These are phyloP conservation scores for Hypoxylon sp. DNA, from an alignment of 2,329 filamentous ascomycete species.

Conservation along the genomic window DNA sequence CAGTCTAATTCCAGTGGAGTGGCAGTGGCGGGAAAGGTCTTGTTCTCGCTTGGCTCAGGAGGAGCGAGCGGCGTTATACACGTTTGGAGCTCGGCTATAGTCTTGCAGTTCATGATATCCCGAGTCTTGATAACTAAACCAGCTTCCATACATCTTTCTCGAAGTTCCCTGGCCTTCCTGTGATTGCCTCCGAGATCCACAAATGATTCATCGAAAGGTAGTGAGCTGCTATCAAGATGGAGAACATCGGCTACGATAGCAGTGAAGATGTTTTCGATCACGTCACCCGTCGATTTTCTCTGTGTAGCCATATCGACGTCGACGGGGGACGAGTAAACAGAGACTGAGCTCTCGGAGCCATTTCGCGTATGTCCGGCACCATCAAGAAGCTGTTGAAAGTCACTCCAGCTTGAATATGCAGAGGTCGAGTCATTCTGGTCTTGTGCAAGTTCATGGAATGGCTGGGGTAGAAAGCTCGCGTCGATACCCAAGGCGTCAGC, in stretches of 20 bases:
- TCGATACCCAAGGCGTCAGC: slow-evolving; percentile 52
- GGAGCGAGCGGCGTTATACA: slow-evolving; percentile 55
- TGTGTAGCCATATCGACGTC: slow-evolving; percentile 34
- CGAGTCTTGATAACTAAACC: slow-evolving; percentile 56
- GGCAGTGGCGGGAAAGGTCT: slow-evolving; percentile 35
- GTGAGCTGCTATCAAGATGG: slow-evolving; percentile 51
- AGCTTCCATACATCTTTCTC: slow-evolving; percentile 55
- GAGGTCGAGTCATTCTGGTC: slow-evolving; percentile 28
- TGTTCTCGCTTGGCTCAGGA: slow-evolving; percentile 26
- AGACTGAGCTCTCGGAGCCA: slow-evolving; percentile 35
- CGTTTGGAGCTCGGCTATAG: slow-evolving; percentile 62
- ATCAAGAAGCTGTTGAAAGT: slow-evolving; percentile 11
- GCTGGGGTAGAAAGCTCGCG: slow-evolving; percentile 49
- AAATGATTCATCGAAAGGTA: slow-evolving; percentile 61
- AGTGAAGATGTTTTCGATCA: slow-evolving; percentile 54
- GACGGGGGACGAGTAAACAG: slow-evolving; percentile 46
- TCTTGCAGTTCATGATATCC: slow-evolving; percentile 62
- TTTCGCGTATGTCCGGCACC: neutral
- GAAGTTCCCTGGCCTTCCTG: slow-evolving; percentile 54
- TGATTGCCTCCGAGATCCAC: slow-evolving; percentile 61
- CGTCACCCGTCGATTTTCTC: slow-evolving; percentile 33
- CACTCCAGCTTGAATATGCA: slow-evolving; percentile 24
- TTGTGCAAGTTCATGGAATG: slow-evolving; percentile 32
- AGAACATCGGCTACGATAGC: slow-evolving; percentile 58
- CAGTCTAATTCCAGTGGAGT: slow-evolving; percentile 48